Conservation (phyloP, 1,284 basidiomycete species). For the Calocybe gambosa region DNA sequence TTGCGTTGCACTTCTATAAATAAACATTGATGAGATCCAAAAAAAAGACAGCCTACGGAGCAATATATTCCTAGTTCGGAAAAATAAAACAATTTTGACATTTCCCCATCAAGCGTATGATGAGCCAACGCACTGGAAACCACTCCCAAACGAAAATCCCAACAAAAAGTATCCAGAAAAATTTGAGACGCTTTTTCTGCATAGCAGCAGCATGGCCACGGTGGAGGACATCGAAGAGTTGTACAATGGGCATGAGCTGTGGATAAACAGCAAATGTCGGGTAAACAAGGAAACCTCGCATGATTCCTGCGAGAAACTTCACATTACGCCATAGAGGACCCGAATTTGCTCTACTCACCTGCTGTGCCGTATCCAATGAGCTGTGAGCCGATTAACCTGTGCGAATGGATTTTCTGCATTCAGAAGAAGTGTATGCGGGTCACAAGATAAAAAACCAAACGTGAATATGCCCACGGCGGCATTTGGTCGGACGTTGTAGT, state of each 20-base stretch:
- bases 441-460: conserved; percentile 10
- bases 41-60: conserved; percentile 16
- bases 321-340: background rate
- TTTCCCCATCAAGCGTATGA: background rate
- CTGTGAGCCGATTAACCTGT: conserved; percentile 32
- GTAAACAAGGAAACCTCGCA: conserved; percentile 33
- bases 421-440: background rate
- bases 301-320: conserved; percentile 16
- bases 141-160: conserved; percentile 46
- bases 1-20: conserved; percentile 3
- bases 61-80: conserved; percentile 22
- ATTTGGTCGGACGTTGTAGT: conserved; percentile 40
- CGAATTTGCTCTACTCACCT: conserved; percentile 28
- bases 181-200: conserved; percentile 45
- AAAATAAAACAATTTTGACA: background rate
- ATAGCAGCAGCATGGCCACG: conserved; percentile 38
- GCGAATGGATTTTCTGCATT: background rate
- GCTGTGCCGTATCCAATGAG: conserved; percentile 49
- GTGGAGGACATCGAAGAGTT: conserved; percentile 50
- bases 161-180: conserved; percentile 51
- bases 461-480: conserved; percentile 43
- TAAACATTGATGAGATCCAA: background rate
- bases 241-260: conserved; percentile 37
- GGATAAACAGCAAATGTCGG: conserved; percentile 37
- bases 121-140: conserved; percentile 24